Evolutionary conservation across 2,329 filamentous ascomycete species (phyloP).

Genomic region (Passalora sequoiae): DNA sequence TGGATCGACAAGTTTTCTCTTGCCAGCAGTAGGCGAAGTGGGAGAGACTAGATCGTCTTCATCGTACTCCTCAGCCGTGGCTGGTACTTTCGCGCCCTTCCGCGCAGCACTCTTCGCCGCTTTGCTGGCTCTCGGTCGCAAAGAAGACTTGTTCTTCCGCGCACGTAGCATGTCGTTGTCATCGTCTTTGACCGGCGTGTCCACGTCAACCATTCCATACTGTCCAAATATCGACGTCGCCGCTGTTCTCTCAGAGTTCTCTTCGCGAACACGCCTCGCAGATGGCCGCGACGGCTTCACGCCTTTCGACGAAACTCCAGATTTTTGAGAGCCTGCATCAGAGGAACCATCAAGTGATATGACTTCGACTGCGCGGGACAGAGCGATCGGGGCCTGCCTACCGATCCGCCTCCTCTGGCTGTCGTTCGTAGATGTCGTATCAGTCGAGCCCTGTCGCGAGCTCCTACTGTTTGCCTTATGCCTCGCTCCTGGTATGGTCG

Average conservation of each 20-base stretch:
- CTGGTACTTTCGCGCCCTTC: conserved; percentile 10
- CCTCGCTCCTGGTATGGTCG: conserved; percentile 4
- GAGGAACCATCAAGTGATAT: conserved; percentile 20
- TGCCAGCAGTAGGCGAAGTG: conserved; percentile 9
- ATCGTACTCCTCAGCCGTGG: conserved; percentile 20
- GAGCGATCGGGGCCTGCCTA: conserved; percentile 4
- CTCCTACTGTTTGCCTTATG: conserved; percentile 3
- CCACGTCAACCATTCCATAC: neutral
- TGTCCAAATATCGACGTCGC: too few relatives aligned
- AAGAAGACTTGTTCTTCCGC: conserved; percentile 32
- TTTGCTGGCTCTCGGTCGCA: conserved; percentile 32
- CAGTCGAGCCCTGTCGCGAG: conserved; percentile 15
- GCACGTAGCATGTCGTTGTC: conserved; percentile 22
- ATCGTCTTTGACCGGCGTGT: conserved; percentile 19
- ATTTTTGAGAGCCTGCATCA: conserved; percentile 4
- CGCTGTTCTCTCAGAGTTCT: conserved; percentile 4
- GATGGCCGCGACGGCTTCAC: conserved; percentile 5
- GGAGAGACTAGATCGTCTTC: conserved; percentile 18
- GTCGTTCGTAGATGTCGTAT: conserved; percentile 20
- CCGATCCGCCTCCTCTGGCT: conserved; percentile 26
- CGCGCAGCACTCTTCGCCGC: conserved; percentile 25
- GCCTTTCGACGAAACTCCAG: neutral
- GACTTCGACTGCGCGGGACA: conserved; percentile 9
- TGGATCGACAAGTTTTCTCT: conserved; percentile 14
- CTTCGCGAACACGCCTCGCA: too few relatives aligned